Conservation (phyloP, 1,139 yeast species). For the Yamadazyma sp. region DNA sequence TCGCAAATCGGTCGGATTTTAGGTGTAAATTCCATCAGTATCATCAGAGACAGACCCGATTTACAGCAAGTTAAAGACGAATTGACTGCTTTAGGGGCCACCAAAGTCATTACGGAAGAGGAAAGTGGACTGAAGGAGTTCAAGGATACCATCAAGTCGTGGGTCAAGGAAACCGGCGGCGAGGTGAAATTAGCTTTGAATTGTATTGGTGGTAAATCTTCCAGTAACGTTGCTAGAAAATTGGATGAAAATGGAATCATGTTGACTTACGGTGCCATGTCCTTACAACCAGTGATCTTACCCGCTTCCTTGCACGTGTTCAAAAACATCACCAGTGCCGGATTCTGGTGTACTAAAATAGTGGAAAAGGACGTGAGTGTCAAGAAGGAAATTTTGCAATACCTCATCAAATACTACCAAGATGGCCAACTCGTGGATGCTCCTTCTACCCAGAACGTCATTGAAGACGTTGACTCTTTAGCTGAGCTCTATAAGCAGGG, state of each 20-base stretch:
- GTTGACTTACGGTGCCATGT: constrained; percentile 97
- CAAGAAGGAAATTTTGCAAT: constrained; percentile 59
- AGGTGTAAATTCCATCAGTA: constrained; percentile 82
- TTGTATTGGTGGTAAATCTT: constrained; percentile 89
- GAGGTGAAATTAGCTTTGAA: constrained; percentile 77
- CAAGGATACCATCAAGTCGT: constrained; percentile 56
- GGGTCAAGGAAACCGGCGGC: constrained; percentile 57
- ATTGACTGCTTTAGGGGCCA: constrained; percentile 68
- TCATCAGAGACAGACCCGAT: constrained; percentile 82
- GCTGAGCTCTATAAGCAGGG: constrained; percentile 53
- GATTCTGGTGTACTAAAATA: constrained; percentile 92
- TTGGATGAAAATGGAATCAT: constrained; percentile 65
- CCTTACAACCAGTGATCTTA: constrained; percentile 85
- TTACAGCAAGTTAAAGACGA: constrained; percentile 62
- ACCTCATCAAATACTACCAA: constrained; percentile 66
- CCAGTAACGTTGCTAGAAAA: constrained; percentile 80
- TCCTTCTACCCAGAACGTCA: constrained; percentile 48
- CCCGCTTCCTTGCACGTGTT: constrained; percentile 90
- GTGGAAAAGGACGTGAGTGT: constrained; percentile 62
- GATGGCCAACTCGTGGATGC: constrained; percentile 62
- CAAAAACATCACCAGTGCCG: constrained; percentile 80
- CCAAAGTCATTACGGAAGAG: constrained; percentile 86
- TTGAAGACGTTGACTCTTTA: constrained; percentile 47
- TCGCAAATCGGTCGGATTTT: constrained; percentile 78
- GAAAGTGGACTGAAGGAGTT: constrained; percentile 71